Evolutionary conservation across 2,329 filamentous ascomycete species (phyloP), one percentile per base, ranked within the genome.

Genomic region (Ascocoryne sarcoides): DNA sequence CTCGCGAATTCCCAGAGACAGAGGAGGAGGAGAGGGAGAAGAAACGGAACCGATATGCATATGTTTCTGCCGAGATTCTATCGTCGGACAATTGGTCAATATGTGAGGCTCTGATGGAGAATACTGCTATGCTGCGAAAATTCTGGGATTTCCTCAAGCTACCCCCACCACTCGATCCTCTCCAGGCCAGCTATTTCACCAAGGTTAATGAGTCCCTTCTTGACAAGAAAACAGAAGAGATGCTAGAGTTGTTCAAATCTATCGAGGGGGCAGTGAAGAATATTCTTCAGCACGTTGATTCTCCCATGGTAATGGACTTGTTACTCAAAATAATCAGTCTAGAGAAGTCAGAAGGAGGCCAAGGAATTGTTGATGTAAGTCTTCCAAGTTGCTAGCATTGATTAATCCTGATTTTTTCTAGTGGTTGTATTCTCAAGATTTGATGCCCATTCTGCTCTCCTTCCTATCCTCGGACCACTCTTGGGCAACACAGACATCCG

Each of bases 121-220:
- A 89, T 61, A 80, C 81, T 40, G 68, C 77, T 32, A 73, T 88
- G 46, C 66, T 98, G 52, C 78, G 79, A 55, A 76, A 82, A 50
- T 96, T 98, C 62, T 98, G 92, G 92, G 70, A 78, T 35, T 98
- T 95, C 62, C 65, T 98, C 53, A 83, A 83, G 59, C 76, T 81
- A 40, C 76, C 85, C n/a, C 75, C 86, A 9, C 86, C 90, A 2
- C 74, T 98, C 40, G 90, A 96, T 60, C 84, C 90, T 28, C 73
- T 95, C 4, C 90, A 96, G 64, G 90, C 92, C 14, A 89, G 89
- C 57, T 98, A 98, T 62, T 98, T 98, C 61, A 95, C 90, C 40
- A 98, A 96, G 61, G 89, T 98, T 58, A 96, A 96, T 62, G 92
- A 98, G 66, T 84, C 87, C n/a, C 68, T 98, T 15, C 82, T 98